Evolutionary conservation across 352 stramenopile genomes (phyloP).

Genomic region (Pythium aristosporum): DNA sequence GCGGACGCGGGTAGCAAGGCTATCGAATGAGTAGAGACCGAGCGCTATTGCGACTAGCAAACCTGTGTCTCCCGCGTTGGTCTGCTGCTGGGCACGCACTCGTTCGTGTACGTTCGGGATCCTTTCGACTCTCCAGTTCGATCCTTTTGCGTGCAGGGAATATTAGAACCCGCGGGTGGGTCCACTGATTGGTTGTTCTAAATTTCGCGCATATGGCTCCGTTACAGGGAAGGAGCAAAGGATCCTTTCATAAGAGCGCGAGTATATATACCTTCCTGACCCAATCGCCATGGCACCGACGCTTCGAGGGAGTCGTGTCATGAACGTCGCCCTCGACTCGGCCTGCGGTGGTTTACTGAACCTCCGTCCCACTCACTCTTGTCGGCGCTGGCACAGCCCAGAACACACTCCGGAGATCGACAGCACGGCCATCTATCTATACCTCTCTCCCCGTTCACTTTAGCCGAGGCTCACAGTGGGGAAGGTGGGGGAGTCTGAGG

Average conservation of each 20-base stretch:
- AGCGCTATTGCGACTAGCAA: background rate
- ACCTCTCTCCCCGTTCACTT: background rate
- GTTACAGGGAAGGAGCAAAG: too few species aligned
- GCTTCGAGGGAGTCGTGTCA: background rate
- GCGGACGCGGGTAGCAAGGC: background rate
- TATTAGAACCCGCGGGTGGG: background rate
- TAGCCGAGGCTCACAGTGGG: background rate
- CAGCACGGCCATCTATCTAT: constrained; percentile 8
- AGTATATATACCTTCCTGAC: constrained; percentile 6
- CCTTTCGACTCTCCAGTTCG: too few species aligned
- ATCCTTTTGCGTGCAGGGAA: too few species aligned
- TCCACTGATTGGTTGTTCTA: too few species aligned
- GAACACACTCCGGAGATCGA: background rate
- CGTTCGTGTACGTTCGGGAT: too few species aligned
- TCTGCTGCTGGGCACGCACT: background rate
- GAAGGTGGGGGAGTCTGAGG: background rate
- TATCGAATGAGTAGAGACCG: background rate
- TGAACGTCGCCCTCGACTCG: background rate
- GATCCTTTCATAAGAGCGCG: background rate
- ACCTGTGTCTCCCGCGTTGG: background rate
- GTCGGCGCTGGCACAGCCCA: background rate
- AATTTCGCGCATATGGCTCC: too few species aligned
- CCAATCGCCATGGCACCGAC: constrained; percentile 1
- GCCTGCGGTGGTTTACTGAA: too few species aligned
- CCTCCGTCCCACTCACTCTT: constrained; percentile 10